phyloP scores from a whole-genome alignment of 2,329 filamentous ascomycete species.

The Hymenoscyphus fraxineus region DNA sequence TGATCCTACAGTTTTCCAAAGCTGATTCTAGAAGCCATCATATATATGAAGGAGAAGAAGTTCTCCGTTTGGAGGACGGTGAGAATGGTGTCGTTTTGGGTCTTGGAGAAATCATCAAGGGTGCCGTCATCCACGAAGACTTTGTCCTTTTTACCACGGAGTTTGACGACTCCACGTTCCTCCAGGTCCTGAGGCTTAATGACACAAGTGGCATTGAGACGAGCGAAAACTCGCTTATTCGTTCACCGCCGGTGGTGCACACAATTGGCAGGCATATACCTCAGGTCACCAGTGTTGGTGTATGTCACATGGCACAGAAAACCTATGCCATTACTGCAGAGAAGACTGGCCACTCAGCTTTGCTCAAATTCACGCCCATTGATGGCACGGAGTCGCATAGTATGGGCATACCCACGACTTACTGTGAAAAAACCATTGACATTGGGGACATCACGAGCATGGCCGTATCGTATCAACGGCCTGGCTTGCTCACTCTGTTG shows the following conservation, averaged over 20 bases:
- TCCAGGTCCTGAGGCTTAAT: slow-evolving; percentile 22
- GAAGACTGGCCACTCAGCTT: slow-evolving; percentile 14
- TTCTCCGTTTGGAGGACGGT: slow-evolving; percentile 12
- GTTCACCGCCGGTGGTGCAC: slow-evolving; percentile 10
- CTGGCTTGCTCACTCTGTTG: slow-evolving; percentile 22
- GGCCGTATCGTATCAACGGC: slow-evolving; percentile 10
- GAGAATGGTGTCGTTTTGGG: slow-evolving; percentile 11
- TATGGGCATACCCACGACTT: slow-evolving; percentile 14
- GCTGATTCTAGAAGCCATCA: slow-evolving; percentile 12
- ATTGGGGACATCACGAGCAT: slow-evolving; percentile 30
- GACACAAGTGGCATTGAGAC: slow-evolving; percentile 14
- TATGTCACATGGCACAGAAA: slow-evolving; percentile 13
- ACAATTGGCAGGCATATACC: slow-evolving; percentile 19
- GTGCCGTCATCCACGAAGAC: slow-evolving; percentile 25
- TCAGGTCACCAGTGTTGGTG: slow-evolving; percentile 21
- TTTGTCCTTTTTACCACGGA: slow-evolving; percentile 27
- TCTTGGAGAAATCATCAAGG: slow-evolving; percentile 19
- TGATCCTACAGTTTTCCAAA: background rate
- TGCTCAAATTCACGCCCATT: slow-evolving; percentile 23
- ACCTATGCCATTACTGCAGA: slow-evolving; percentile 24
- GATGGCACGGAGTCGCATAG: slow-evolving; percentile 5
- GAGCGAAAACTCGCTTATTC: slow-evolving; percentile 6
- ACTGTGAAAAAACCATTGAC: background rate
- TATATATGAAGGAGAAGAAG: slow-evolving; percentile 14
- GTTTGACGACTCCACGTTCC: slow-evolving; percentile 15